These are phyloP conservation scores for Ustilago sp. DNA, from an alignment of 1,284 basidiomycete genomes.

Conservation along the genomic window DNA sequence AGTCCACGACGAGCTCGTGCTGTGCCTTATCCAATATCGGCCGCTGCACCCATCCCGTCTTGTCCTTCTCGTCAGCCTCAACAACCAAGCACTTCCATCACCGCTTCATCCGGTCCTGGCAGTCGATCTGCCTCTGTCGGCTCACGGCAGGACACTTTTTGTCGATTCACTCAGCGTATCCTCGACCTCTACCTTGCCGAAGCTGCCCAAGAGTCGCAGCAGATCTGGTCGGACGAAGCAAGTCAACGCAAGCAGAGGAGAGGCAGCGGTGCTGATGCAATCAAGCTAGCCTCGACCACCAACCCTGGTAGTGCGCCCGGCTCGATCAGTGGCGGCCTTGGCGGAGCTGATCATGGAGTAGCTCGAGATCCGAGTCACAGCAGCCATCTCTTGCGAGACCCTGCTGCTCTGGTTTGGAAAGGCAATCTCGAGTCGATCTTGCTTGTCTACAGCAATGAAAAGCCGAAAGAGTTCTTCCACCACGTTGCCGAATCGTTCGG, in stretches of 20 bases:
- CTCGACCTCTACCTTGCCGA: slow-evolving; percentile 65
- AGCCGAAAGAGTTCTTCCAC: slow-evolving; percentile 65
- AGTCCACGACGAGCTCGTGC: slow-evolving; percentile 42
- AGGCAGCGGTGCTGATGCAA: slow-evolving; percentile 19
- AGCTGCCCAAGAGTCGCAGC: slow-evolving; percentile 40
- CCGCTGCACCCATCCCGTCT: slow-evolving; percentile 29
- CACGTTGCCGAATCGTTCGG: slow-evolving; percentile 58
- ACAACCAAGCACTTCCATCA: slow-evolving; percentile 27
- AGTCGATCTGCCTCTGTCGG: slow-evolving; percentile 36
- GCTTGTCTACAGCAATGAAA: slow-evolving; percentile 55
- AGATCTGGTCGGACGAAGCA: slow-evolving; percentile 21
- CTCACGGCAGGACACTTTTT: slow-evolving; percentile 39
- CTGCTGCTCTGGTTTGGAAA: slow-evolving; percentile 50
- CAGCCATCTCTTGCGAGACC: slow-evolving; percentile 22
- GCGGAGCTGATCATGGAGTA: slow-evolving; percentile 19
- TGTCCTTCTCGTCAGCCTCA: slow-evolving; percentile 31
- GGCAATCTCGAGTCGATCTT: slow-evolving; percentile 61
- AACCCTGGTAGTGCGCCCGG: slow-evolving; percentile 11
- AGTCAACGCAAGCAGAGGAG: slow-evolving; percentile 20
- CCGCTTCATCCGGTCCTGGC: slow-evolving; percentile 12
- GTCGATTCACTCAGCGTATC: slow-evolving; percentile 59
- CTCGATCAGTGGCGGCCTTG: slow-evolving; percentile 2
- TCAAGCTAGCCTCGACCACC: slow-evolving; percentile 12
- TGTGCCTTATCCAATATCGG: slow-evolving; percentile 51
- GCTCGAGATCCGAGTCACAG: slow-evolving; percentile 22